Evolutionary conservation across 1,284 basidiomycete species (phyloP).

Genomic region (Porogramme epimiltina): DNA sequence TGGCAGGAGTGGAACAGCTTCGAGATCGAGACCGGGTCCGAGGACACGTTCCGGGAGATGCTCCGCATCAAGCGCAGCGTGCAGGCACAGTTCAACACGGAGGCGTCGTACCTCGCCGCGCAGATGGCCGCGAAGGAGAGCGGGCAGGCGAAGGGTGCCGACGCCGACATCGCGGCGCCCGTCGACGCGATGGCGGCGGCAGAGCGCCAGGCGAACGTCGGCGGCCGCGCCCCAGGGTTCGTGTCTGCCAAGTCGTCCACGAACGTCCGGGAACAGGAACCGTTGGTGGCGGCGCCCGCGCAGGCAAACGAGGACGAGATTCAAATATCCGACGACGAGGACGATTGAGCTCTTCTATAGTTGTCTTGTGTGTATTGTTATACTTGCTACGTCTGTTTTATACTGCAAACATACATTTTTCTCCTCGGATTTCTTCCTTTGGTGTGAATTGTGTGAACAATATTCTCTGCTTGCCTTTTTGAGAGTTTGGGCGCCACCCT

Average conservation of each 20-base stretch:
- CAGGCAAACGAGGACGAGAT: slow-evolving; percentile 76
- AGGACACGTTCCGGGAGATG: slow-evolving; percentile 99
- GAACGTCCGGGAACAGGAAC: slow-evolving; percentile 26
- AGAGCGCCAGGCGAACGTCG: slow-evolving; percentile 43
- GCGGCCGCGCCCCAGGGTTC: slow-evolving; percentile 38
- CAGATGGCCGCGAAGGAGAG: slow-evolving; percentile 74
- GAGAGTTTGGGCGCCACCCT: too few relatives aligned
- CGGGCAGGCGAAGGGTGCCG: slow-evolving; percentile 38
- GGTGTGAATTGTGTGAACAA: too few relatives aligned
- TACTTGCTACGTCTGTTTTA: slow-evolving; percentile 6
- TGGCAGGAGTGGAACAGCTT: slow-evolving; percentile 98
- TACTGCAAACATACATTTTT: background rate
- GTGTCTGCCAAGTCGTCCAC: slow-evolving; percentile 37
- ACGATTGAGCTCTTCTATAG: slow-evolving; percentile 46
- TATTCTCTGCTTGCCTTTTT: slow-evolving; percentile 1
- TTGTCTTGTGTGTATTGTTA: slow-evolving; percentile 15
- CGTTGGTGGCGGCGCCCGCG: slow-evolving; percentile 27
- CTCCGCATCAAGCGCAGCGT: slow-evolving; percentile 97
- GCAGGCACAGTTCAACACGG: slow-evolving; percentile 98
- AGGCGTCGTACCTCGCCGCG: slow-evolving; percentile 86
- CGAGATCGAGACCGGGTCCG: slow-evolving; percentile 96
- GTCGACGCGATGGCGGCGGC: slow-evolving; percentile 74
- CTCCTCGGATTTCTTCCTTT: background rate
- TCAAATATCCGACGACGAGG: slow-evolving; percentile 83
- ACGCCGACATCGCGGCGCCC: slow-evolving; percentile 57